Evolutionary conservation across 768 basidiomycete genomes (phyloP).

Genomic region (Grammothele lineata): DNA sequence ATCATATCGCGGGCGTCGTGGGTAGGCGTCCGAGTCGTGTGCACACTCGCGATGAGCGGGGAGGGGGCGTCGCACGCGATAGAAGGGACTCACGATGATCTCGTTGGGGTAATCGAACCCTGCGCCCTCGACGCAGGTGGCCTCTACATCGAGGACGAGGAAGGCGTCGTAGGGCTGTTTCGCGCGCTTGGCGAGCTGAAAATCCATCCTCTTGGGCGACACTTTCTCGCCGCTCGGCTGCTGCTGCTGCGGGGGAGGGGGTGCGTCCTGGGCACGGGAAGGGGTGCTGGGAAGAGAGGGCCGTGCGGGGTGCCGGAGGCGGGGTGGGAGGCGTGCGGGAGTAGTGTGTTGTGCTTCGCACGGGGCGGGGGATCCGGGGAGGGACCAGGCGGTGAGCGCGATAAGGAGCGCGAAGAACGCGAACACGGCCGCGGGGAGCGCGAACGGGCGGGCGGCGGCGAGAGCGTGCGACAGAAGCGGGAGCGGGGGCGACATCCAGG

Average conservation of each 20-base stretch:
- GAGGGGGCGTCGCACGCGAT: too few relatives aligned
- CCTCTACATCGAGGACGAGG: slow-evolving; percentile 88
- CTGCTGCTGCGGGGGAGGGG: neutral
- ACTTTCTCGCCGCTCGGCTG: neutral
- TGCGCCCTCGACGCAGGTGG: slow-evolving; percentile 67
- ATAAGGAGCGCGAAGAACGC: neutral
- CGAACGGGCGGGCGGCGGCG: too few relatives aligned
- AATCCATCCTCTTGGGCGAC: neutral
- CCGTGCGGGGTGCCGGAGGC: neutral
- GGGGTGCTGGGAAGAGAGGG: neutral
- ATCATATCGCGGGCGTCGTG: slow-evolving; percentile 1
- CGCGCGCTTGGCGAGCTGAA: slow-evolving; percentile 8
- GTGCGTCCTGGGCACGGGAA: neutral
- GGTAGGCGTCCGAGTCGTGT: neutral
- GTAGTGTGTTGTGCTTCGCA: slow-evolving; percentile 6
- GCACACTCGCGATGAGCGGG: too few relatives aligned
- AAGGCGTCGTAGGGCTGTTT: slow-evolving; percentile 68
- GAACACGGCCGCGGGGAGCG: neutral
- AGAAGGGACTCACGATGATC: slow-evolving; percentile 70
- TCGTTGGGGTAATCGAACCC: slow-evolving; percentile 89
- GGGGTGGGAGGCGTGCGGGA: neutral
- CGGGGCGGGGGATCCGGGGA: neutral
- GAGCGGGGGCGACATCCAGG: too few relatives aligned
- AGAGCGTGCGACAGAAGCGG: too few relatives aligned
- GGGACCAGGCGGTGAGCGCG: neutral